Conservation (phyloP, 352 stramenopile genomes). For the Peronospora tabacina region DNA sequence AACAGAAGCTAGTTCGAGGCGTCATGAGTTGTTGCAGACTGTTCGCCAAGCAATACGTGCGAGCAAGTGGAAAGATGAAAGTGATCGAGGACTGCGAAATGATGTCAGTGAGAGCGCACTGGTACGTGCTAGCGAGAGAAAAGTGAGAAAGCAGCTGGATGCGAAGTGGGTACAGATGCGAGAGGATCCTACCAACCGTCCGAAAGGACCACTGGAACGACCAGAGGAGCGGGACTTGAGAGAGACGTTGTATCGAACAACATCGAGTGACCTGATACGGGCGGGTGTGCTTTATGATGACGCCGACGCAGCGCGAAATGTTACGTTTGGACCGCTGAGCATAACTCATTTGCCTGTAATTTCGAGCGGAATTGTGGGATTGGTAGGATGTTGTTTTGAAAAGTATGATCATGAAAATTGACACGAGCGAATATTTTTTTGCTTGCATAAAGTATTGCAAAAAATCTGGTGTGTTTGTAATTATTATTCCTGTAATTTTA, state of each 20-base stretch:
- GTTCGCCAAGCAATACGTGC: conserved; percentile 10
- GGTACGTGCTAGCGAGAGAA: conserved; percentile 40
- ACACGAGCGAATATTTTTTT: not conserved
- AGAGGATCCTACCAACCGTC: conserved; percentile 46
- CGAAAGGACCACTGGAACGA: conserved; percentile 36
- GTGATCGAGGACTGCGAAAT: conserved; percentile 3
- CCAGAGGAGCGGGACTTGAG: conserved; percentile 41
- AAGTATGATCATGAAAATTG: conserved; percentile 14
- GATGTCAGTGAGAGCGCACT: conserved; percentile 17
- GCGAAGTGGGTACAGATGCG: conserved; percentile 49
- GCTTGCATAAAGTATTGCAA: not conserved
- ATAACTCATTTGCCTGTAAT: conserved; percentile 19
- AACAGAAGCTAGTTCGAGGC: conserved; percentile 40
- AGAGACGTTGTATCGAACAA: conserved; percentile 36
- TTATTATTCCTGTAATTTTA: conserved; percentile 10
- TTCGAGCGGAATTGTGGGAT: conserved; percentile 37
- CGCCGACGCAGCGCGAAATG: conserved; percentile 16
- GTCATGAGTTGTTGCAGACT: conserved; percentile 18
- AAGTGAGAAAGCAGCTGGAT: conserved; percentile 62
- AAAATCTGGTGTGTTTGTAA: not conserved
- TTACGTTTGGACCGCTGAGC: conserved; percentile 20
- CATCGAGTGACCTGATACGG: conserved; percentile 29
- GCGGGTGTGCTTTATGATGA: conserved; percentile 42
- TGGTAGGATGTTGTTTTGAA: conserved; percentile 54
- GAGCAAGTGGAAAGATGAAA: conserved; percentile 12